These are phyloP conservation scores for Botrytis fabae DNA, from an alignment of 2,329 filamentous ascomycete genomes.

Conservation along the genomic window DNA sequence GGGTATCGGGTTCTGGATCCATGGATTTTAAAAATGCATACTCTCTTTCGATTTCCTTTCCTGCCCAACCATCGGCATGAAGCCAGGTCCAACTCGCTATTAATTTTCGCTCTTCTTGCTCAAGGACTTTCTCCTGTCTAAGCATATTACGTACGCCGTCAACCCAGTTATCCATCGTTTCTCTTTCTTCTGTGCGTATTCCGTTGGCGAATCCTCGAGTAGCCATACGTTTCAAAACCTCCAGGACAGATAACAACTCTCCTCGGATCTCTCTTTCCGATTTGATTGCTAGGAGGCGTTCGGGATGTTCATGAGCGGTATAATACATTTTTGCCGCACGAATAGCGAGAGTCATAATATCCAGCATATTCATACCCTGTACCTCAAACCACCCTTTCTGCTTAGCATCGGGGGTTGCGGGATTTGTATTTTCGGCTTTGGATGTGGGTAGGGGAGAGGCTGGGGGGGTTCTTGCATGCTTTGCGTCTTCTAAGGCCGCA, in stretches of 20 bases:
- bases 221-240: constrained; percentile 89
- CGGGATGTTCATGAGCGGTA: constrained; percentile 84
- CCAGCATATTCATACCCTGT: constrained; percentile 87
- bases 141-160: constrained; percentile 75
- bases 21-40: constrained; percentile 79
- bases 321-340: constrained; percentile 95
- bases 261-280: constrained; percentile 81
- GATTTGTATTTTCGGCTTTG: constrained; percentile 25
- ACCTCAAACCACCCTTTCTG: constrained; percentile 75
- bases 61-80: constrained; percentile 68
- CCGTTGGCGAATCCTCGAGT: constrained; percentile 83
- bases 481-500: constrained; percentile 63
- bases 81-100: constrained; percentile 80
- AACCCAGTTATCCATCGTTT: constrained; percentile 78
- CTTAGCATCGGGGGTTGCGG: constrained; percentile 37
- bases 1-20: constrained; percentile 55
- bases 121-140: constrained; percentile 72
- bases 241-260: constrained; percentile 82
- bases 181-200: constrained; percentile 74
- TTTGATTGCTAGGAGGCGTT: constrained; percentile 82
- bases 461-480: constrained; percentile 40
- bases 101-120: constrained; percentile 65
- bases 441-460: constrained; percentile 30
- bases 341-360: constrained; percentile 93
- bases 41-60: constrained; percentile 75